Base-by-base conservation (phyloP, 2,329 filamentous ascomycete species). In the Lecanoromycetidae sp. region DNA sequence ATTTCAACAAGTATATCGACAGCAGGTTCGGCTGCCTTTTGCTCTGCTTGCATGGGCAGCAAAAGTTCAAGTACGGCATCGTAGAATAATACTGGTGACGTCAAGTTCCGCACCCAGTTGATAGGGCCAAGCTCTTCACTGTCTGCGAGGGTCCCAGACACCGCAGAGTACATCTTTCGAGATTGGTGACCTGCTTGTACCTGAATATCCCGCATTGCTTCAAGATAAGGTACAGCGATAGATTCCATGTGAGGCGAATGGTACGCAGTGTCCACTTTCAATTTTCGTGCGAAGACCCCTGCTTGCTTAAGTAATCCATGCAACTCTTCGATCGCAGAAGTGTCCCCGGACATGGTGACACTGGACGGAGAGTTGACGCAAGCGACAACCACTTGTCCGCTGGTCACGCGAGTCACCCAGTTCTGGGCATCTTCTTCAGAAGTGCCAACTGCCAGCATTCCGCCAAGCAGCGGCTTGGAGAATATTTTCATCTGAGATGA, bases 61-160 rank as follows among this genome's bases (percentile, higher is more conserved):
- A 63, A 41, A 61, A 63, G 9, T n/a, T 46, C 38, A 27, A 30
- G 19, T 13, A 59, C 15, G 1, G 56, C 59, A 10, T 52, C 35
- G 3, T 48, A 29, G 39, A 65, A 64, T 4, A 23, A 45, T 0
- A 65, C 63, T 1, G 58, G 56, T 0, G 55, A 57, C 7, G 54
- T 49, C 33, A 63, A 27, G 42, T 62, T 63, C 0, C 54, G 38
- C 1, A 54, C 54, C 60, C 61, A 63, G 30, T 63, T 59, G 6
- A 41, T n/a, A 17, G 59, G 30, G 1, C 50, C 52, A 0, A 61
- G 44, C 4, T 56, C 53, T 35, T 0, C 27, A 7, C 0, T 43
- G 30, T 12, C 3, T 4, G 56, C 15, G 4, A 54, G 40, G 0
- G 36, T 22, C n/a, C 59, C 59, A 22, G 51, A 56, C 1, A 62